Conservation (phyloP, 2,329 filamentous ascomycete genomes). For the Diplodia intermedia region DNA sequence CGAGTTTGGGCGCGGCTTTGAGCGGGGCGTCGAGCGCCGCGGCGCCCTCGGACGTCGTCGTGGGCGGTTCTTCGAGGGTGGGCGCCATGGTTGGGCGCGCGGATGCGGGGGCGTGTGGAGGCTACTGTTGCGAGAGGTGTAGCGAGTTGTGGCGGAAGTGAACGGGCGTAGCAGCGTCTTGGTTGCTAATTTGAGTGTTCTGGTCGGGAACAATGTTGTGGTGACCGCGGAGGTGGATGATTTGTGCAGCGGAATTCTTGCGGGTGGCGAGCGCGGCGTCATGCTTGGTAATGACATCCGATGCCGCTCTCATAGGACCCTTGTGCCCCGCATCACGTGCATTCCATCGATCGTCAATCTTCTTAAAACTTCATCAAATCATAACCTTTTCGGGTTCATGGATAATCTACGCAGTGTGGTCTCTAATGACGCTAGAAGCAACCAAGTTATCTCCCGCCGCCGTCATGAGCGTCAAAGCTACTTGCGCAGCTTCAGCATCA, state of each 20-base stretch:
- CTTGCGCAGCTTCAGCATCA: constrained; percentile 79
- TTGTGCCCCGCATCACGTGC: constrained; percentile 30
- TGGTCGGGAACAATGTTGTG: constrained; percentile 23
- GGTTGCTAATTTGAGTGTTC: too few species aligned
- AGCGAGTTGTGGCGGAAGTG: too few species aligned
- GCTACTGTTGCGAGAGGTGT: neutral
- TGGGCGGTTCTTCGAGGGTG: constrained; percentile 72
- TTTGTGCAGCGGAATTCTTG: constrained; percentile 26
- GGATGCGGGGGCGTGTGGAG: neutral
- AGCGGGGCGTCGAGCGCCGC: constrained; percentile 71
- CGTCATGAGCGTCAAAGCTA: constrained; percentile 34
- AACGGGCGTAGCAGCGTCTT: too few species aligned
- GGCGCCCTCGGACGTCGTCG: constrained; percentile 61
- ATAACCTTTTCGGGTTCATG: constrained; percentile 11
- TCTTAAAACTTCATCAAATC: neutral
- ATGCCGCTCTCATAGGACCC: constrained; percentile 31
- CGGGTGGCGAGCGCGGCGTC: constrained; percentile 27
- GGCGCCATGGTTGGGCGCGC: constrained; percentile 70
- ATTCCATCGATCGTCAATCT: neutral
- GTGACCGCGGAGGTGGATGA: neutral
- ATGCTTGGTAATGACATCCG: constrained; percentile 33
- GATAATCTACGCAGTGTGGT: constrained; percentile 22
- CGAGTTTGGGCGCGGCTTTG: constrained; percentile 80
- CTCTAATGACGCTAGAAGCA: constrained; percentile 19
- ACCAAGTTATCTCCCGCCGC: neutral